Percentiles rank a stretch among this genome's conserved stretches.
Evolutionary conservation across 179 eudicot genomes (phyloP).

Genomic region (Sideroxylon spinosum): DNA sequence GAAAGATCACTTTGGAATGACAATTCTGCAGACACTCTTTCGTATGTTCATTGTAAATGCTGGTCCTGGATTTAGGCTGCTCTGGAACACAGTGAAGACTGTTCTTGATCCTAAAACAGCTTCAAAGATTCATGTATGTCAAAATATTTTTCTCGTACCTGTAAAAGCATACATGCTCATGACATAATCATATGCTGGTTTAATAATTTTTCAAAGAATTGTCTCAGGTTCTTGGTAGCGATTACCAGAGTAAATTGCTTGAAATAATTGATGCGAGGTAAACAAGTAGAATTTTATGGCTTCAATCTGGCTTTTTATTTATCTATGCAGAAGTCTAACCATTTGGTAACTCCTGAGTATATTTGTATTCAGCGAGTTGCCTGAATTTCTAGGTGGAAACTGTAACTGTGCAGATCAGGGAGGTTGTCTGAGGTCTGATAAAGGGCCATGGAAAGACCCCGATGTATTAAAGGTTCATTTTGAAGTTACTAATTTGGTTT

Average conservation of each 20-base stretch:
- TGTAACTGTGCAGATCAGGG: slow-evolving; percentile 67
- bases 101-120: slow-evolving; percentile 63
- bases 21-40: slow-evolving; percentile 45
- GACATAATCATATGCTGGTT: neutral
- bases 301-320: neutral
- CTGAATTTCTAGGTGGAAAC: slow-evolving; percentile 73
- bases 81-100: slow-evolving; percentile 52
- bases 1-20: neutral
- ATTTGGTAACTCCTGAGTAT: neutral
- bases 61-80: slow-evolving; percentile 57
- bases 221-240: slow-evolving; percentile 51
- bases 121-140: slow-evolving; percentile 63
- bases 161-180: neutral
- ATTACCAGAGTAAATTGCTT: slow-evolving; percentile 33
- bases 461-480: slow-evolving; percentile 44
- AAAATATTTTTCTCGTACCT: neutral
- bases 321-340: neutral
- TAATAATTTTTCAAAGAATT: neutral
- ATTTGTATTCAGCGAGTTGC: slow-evolving; percentile 50
- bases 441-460: slow-evolving; percentile 79
- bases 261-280: slow-evolving; percentile 66
- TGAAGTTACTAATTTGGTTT: neutral
- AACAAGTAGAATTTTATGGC: neutral
- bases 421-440: slow-evolving; percentile 70
- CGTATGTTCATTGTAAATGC: slow-evolving; percentile 71